Evolutionary conservation across 169 alveolate species (phyloP).

Genomic region (Eimeria praecox): DNA sequence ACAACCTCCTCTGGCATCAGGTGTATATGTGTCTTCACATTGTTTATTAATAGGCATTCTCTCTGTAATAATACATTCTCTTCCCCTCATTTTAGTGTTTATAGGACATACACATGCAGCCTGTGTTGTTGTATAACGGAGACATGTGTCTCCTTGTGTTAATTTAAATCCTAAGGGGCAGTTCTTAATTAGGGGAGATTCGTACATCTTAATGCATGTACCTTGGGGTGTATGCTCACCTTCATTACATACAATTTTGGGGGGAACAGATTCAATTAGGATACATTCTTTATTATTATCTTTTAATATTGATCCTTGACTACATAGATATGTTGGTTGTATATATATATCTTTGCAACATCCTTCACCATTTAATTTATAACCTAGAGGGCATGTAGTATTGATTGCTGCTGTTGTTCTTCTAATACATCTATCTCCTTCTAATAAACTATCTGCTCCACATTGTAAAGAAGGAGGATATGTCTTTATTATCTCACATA

Average conservation of each 20-base stretch:
- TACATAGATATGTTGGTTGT: constrained; percentile 35
- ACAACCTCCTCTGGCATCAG: constrained; percentile 50
- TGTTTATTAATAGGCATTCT: neutral
- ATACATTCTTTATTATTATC: constrained; percentile 53
- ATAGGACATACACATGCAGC: constrained; percentile 66
- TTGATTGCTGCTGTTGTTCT: neutral
- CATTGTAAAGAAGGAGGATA: neutral
- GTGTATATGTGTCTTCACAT: constrained; percentile 39
- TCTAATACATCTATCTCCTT: neutral
- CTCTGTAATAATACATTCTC: constrained; percentile 62
- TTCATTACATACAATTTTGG: constrained; percentile 9
- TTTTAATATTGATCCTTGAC: constrained; percentile 8
- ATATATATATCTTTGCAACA: constrained; percentile 20
- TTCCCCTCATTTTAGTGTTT: constrained; percentile 53
- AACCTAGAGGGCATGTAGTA: constrained; percentile 47
- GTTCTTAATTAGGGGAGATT: constrained; percentile 15
- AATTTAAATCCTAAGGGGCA: constrained; percentile 64
- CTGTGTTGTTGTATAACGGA: neutral
- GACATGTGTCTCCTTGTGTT: constrained; percentile 6
- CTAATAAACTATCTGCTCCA: neutral
- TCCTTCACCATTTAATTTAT: constrained; percentile 26
- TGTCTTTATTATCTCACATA: neutral
- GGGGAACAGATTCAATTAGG: neutral
- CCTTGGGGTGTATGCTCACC: constrained; percentile 80
- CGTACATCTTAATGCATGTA: constrained; percentile 53